Evolutionary conservation across 495 filamentous ascomycete genomes (phyloP), one percentile per base, ranked within the genome.

Genomic region (Penicillium bovifimosum): DNA sequence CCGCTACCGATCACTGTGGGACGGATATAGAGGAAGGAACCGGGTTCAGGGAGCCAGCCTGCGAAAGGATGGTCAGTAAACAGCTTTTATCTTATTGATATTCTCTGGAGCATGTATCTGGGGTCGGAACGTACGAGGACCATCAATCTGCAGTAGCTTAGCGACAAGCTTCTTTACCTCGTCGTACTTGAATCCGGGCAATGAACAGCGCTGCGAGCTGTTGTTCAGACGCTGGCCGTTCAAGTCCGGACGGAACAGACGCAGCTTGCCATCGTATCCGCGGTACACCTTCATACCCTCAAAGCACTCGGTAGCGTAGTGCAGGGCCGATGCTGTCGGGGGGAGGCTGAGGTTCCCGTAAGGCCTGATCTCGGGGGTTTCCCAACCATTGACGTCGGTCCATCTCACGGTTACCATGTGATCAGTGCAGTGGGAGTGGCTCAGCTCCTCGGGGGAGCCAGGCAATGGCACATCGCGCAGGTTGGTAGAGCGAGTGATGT

Each of bases 271-370:
- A 68, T 95, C 89, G 59, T 79, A 80, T 24, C 89, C 90, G 49
- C 90, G 87, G 75, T 91, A 95, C 33, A 80, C 82, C 68, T 95
- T 96, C 71, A 93, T 78, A 28, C 90, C 90, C 68, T 96, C 90
- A 72, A 95, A 95, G 71, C 90, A 96, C 61, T 92, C 86, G 33
- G 88, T 93, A 13, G 90, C 90, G 66, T 96, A 96, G 74, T 96
- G 90, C 33, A 96, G 81, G 26, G 83, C 81, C n/a, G 85, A 88
- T 13, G 90, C 86, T 11, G 86, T 90, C 6, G 91, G 91, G 69
- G 88, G 86, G 63, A 96, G 79, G 57, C 79, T 78, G 26, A 96
- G 73, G 24, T 90, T 88, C 46, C 86, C 84, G 68, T 86, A 93
- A 1, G 91, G 89, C 58, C 80, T 81, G 38, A 96, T 73, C 54